Base-by-base conservation (phyloP, 2,329 filamentous ascomycete genomes). In the Diaporthe vexans region DNA sequence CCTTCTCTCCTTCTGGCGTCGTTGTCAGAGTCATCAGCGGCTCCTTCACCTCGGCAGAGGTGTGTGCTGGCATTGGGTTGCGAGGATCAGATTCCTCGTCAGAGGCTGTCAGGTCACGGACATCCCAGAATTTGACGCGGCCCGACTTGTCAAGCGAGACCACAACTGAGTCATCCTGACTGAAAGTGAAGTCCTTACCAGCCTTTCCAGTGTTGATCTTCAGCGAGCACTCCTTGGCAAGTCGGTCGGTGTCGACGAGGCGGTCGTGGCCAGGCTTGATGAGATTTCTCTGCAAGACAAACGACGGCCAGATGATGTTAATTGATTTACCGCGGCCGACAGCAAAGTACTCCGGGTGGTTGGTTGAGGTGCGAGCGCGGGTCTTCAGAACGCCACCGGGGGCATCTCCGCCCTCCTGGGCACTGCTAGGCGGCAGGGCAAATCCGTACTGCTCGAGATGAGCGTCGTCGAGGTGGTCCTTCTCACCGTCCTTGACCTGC, bases 131-230 rank as follows among this genome's bases (percentile, higher is more conserved):
- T 84, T 97, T 97, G 85, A 98, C 93, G 76, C 95, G 93, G 63
- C 97, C 97, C 75, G 95, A 96, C 86, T 99, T 99, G 83, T 99
- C 97, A 70, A 99, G 91, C 65, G 96, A 98, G 61, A 97, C 95
- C 78, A 99, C 95, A 54, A 96, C 92, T 1, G 93, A 94, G 83
- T 99, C 97, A 82, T 99, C 97, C 82, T 97, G 95, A 83, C 96
- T 98, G 85, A 99, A 99, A 61, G 93, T 94, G 82, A 99, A 99
- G 83, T 99, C 97, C 84, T 99, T 99, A 77, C 95, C 97, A 77
- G 97, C 96, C 87, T 99, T 99, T 78, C 96, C 97, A 76, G 95
- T 98, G 78, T 96, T 95, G 84, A 99, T 98, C 84, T 95, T 97
- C 77, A 98, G 87, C 65, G 94, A 94, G 80, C 94, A 95, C 81